Evolutionary conservation across 805 yeast species (phyloP).

Genomic region (Lachancea meyersii): DNA sequence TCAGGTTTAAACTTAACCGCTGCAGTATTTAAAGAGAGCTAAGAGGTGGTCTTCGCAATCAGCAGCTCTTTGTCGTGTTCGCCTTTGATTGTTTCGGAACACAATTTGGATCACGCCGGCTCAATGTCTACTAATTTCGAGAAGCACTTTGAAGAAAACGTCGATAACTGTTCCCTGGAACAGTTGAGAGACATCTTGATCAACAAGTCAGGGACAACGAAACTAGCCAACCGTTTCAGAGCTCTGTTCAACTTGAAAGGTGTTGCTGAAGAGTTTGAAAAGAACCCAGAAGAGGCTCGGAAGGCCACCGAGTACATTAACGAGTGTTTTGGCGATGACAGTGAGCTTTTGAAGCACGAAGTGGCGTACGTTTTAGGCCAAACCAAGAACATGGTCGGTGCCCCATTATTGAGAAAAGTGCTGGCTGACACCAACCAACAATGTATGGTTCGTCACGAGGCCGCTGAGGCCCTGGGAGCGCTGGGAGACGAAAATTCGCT

Average conservation of each 20-base stretch:
- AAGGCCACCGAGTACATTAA: constrained; percentile 76
- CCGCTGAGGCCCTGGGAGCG: constrained; percentile 98
- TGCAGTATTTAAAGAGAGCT: no score
- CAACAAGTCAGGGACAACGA: constrained; percentile 60
- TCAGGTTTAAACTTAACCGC: no score
- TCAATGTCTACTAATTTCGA: constrained; percentile 35
- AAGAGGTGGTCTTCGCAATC: no score
- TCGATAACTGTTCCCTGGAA: constrained; percentile 44
- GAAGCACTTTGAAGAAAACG: constrained; percentile 33
- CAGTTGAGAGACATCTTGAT: constrained; percentile 64
- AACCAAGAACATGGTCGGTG: constrained; percentile 75
- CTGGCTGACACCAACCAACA: constrained; percentile 65
- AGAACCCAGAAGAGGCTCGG: constrained; percentile 48
- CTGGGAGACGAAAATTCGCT: constrained; percentile 75
- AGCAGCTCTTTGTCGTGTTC: background rate
- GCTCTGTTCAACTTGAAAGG: constrained; percentile 89
- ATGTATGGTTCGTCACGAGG: constrained; percentile 97
- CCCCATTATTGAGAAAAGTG: constrained; percentile 68
- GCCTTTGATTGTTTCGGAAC: background rate
- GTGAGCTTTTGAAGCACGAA: constrained; percentile 93
- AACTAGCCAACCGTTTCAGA: constrained; percentile 83
- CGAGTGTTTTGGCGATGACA: constrained; percentile 70
- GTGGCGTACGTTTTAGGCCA: constrained; percentile 97
- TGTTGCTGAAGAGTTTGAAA: constrained; percentile 66
- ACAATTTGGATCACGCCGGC: background rate